These are phyloP conservation scores for Actinidia arguta DNA, from an alignment of 179 eudicot species.

Conservation along the genomic window DNA sequence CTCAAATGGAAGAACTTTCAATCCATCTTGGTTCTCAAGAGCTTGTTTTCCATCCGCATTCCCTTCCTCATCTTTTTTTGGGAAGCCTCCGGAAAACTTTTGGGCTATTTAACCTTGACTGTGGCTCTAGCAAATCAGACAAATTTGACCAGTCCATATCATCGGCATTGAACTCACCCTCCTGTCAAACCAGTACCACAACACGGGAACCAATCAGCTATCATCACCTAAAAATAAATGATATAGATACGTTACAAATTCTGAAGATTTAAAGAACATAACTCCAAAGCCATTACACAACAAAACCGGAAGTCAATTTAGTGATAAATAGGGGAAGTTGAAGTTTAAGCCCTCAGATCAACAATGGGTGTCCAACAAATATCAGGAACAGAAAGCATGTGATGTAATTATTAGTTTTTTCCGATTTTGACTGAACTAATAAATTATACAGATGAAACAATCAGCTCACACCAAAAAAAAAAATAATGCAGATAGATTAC, in stretches of 20 bases:
- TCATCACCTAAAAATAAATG: background rate
- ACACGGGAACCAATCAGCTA: slow-evolving; percentile 14
- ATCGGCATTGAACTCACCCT: slow-evolving; percentile 55
- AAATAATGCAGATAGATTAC: no score
- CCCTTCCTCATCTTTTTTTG: slow-evolving; percentile 46
- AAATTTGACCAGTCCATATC: slow-evolving; percentile 70
- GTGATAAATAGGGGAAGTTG: background rate
- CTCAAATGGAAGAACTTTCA: slow-evolving; percentile 92
- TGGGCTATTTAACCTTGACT: slow-evolving; percentile 53
- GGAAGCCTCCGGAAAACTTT: slow-evolving; percentile 53
- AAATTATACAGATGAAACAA: background rate
- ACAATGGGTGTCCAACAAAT: background rate
- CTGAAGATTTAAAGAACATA: slow-evolving; percentile 9
- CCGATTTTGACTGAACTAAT: background rate
- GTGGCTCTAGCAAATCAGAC: slow-evolving; percentile 72
- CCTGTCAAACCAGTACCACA: slow-evolving; percentile 45
- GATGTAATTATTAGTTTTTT: no score
- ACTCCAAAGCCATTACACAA: background rate
- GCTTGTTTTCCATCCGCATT: slow-evolving; percentile 64
- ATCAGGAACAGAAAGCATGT: background rate
- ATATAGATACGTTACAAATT: background rate
- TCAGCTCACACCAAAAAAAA: no score
- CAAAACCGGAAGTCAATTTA: background rate
- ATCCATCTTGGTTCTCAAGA: slow-evolving; percentile 77
- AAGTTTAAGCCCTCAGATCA: background rate